A percentile compares a stretch with the other conserved stretches of the same genome.
These are phyloP conservation scores for Oxytropis ochrocephala DNA, from an alignment of 306 rosid species.

Conservation along the genomic window DNA sequence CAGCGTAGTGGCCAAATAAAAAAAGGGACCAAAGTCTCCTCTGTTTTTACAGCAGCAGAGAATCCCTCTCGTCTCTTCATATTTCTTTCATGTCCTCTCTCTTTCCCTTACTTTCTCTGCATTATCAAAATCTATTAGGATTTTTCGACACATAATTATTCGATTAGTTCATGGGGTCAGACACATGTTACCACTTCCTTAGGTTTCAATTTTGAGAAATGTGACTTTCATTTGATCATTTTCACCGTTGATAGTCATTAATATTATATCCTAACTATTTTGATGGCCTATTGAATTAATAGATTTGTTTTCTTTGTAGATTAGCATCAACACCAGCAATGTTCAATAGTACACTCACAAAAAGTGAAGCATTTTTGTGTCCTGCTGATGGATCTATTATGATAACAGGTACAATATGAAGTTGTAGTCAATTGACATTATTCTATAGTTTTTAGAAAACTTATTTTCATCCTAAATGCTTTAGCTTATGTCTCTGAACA, in stretches of 20 bases:
- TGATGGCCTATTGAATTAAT: slow-evolving; percentile 9
- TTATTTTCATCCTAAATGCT: slow-evolving; percentile 5
- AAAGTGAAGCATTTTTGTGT: slow-evolving; percentile 53
- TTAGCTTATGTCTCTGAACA: background rate
- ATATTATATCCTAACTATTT: background rate
- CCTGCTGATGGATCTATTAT: slow-evolving; percentile 87
- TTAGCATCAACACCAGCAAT: slow-evolving; percentile 95
- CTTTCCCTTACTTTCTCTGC: too few relatives aligned
- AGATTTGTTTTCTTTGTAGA: slow-evolving; percentile 38
- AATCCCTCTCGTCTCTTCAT: too few relatives aligned
- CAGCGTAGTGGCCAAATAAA: background rate
- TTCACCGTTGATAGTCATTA: background rate
- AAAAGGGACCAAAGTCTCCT: background rate
- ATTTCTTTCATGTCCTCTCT: too few relatives aligned
- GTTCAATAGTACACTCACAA: slow-evolving; percentile 86
- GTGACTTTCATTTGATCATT: too few relatives aligned
- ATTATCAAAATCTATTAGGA: too few relatives aligned
- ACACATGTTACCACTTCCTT: background rate
- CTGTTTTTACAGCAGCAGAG: background rate
- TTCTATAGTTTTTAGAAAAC: background rate
- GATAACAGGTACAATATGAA: slow-evolving; percentile 70
- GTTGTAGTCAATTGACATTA: slow-evolving; percentile 7
- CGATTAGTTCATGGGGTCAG: background rate
- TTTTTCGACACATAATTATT: background rate
- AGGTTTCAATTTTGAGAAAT: slow-evolving; percentile 9